Evolutionary conservation across 169 alveolate genomes (phyloP), one percentile per base, ranked within the genome.

Genomic region (Plasmodium knowlesi): DNA sequence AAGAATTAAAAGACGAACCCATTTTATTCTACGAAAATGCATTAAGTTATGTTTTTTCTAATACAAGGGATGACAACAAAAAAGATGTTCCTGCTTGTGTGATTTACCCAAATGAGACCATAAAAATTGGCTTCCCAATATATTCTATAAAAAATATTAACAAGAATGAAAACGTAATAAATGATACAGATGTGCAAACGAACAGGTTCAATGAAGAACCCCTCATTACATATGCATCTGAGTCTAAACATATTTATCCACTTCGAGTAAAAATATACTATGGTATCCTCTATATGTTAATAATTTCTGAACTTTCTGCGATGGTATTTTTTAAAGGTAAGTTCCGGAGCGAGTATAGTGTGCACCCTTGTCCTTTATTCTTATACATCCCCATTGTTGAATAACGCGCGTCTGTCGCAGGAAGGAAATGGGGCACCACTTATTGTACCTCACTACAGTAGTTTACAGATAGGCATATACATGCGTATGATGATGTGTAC

Each of bases 1-100:
- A 89, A 22, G 94, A 89, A 79, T 67, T 89, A 34, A 89, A 89
- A 89, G 94, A 89, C 34, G 94, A 89, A 80, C 91, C 94, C 32
- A 89, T 89, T 67, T 89, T 89, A 89, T 89, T 79, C 57, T 89
- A 89, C 54, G 94, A 89, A 89, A 89, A 89, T 80, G 94, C 94
- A 39, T 61, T 89, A 79, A 89, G 90, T 53, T 89, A 89, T 79
- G 94, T 89, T 89, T 89, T 89, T 80, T 89, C 91, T 28, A 79
- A 81, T 70, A 34, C 94, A 37, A 81, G 94, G 25, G 94, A 89
- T 57, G 94, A 89, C 0, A 39, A 54, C 37, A 79, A 89, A 43
- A 89, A 89, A 70, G 94, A 89, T 74, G 10, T 89, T 6, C 94
- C 94, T 9, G 50, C 90, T 19, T 89, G 94, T 79, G 84, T 89